These are phyloP conservation scores for Tetrastigma voinierianum DNA, from an alignment of 164 flowering plant genomes.

Conservation along the genomic window DNA sequence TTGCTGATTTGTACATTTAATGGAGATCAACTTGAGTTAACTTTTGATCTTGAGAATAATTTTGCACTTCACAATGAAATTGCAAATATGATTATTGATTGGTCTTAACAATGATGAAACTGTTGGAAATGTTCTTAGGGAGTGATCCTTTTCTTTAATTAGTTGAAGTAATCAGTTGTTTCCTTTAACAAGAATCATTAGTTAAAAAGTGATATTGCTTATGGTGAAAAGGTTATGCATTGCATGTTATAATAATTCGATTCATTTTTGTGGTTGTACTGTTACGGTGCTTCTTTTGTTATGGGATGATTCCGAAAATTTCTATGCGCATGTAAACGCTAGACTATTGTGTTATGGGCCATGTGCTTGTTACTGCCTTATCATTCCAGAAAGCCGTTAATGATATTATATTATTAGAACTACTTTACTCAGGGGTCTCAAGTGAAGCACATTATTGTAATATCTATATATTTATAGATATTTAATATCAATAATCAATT, in stretches of 20 bases:
- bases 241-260: conserved; percentile 5
- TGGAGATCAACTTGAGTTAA: neutral
- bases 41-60: neutral
- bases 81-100: too few relatives aligned
- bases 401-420: neutral
- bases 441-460: too few relatives aligned
- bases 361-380: conserved; percentile 27
- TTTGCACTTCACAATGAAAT: neutral
- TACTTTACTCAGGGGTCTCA: too few relatives aligned
- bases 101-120: too few relatives aligned
- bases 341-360: conserved; percentile 86
- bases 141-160: neutral
- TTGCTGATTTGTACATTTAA: neutral
- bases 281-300: conserved; percentile 92
- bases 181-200: neutral
- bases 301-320: conserved; percentile 65
- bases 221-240: neutral
- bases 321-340: conserved; percentile 90
- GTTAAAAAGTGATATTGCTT: neutral
- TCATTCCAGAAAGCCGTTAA: neutral
- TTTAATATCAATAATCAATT: neutral
- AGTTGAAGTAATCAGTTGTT: neutral
- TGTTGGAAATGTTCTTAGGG: neutral
- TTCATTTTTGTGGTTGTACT: conserved; percentile 88
- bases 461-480: too few relatives aligned